Percentiles rank a stretch among this genome's conserved stretches.
phyloP scores from a whole-genome alignment of 352 stramenopile genomes.

The Elongisporangium undulatum region DNA sequence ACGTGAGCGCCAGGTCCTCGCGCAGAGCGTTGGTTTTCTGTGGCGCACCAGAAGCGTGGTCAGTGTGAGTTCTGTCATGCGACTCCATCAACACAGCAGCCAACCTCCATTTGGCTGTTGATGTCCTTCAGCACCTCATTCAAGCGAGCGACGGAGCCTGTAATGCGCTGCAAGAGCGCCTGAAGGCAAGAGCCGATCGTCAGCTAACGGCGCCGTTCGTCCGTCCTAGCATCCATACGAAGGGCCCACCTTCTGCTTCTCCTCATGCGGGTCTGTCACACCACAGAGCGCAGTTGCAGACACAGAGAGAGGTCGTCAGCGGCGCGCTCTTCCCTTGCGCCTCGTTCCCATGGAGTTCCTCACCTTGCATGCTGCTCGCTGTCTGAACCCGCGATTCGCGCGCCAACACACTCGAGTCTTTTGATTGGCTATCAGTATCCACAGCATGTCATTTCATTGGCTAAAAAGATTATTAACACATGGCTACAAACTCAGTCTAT shows the following conservation, averaged over 20 bases:
- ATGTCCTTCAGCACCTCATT: slow-evolving; percentile 85
- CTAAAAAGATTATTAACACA: background rate
- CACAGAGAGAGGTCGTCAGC: background rate
- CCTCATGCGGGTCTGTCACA: slow-evolving; percentile 67
- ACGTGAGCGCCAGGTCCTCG: slow-evolving; percentile 69
- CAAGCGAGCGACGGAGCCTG: slow-evolving; percentile 65
- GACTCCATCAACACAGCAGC: background rate
- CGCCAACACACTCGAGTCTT: background rate
- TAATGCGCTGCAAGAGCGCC: slow-evolving; percentile 74
- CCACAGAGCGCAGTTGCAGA: background rate
- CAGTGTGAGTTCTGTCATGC: background rate
- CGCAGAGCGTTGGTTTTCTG: slow-evolving; percentile 77
- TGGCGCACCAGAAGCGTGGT: background rate
- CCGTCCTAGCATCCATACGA: background rate
- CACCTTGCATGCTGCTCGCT: background rate
- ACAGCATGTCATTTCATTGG: background rate
- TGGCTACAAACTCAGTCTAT: background rate
- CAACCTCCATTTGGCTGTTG: slow-evolving; percentile 79
- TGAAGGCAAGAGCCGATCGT: slow-evolving; percentile 6
- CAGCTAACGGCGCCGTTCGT: background rate
- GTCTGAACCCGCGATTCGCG: background rate
- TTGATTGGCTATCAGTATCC: background rate
- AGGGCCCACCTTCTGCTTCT: slow-evolving; percentile 72
- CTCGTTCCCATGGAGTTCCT: background rate
- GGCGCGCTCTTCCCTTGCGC: background rate